Conservation (phyloP, 2,329 filamentous ascomycete species). For the Stachybotrys chartarum region DNA sequence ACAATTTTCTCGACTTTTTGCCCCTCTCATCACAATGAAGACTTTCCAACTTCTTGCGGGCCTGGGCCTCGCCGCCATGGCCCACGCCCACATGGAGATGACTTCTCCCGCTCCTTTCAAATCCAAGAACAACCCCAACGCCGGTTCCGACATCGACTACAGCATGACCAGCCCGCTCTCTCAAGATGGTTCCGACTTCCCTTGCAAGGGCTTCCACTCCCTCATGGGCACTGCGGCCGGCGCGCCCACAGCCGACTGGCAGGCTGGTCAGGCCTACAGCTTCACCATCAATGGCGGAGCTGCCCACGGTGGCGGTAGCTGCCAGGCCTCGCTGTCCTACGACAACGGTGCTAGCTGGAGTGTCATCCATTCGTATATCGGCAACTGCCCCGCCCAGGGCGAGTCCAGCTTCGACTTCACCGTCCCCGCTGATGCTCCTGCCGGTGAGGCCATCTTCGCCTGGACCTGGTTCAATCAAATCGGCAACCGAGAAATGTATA, state of each 20-base stretch:
- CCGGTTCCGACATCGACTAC: constrained; percentile 53
- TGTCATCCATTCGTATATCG: constrained; percentile 55
- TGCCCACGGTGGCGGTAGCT: constrained; percentile 63
- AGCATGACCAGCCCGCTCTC: constrained; percentile 63
- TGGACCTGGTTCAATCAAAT: constrained; percentile 75
- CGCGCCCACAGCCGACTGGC: constrained; percentile 51
- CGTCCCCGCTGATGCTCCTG: constrained; percentile 56
- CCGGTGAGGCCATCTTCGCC: constrained; percentile 56
- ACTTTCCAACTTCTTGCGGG: constrained; percentile 27
- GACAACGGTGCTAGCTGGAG: constrained; percentile 64
- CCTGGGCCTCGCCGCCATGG: constrained; percentile 34
- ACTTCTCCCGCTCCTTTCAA: constrained; percentile 42
- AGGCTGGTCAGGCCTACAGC: constrained; percentile 53
- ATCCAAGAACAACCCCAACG: constrained; percentile 44
- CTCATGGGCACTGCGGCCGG: constrained; percentile 42
- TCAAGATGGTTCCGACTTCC: constrained; percentile 56
- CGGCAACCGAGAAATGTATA: constrained; percentile 80
- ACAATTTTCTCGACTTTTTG: constrained; percentile 1
- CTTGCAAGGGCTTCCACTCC: constrained; percentile 62
- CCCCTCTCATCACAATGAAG: constrained; percentile 31
- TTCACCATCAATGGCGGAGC: constrained; percentile 58
- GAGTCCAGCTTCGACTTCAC: constrained; percentile 55
- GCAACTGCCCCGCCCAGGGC: constrained; percentile 40
- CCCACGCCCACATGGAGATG: constrained; percentile 52
- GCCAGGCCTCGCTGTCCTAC: constrained; percentile 69